Percentiles rank a stretch among this genome's conserved stretches.
Conservation (phyloP, 2,329 filamentous ascomycete genomes). For the Pezizomycotina sp. region DNA sequence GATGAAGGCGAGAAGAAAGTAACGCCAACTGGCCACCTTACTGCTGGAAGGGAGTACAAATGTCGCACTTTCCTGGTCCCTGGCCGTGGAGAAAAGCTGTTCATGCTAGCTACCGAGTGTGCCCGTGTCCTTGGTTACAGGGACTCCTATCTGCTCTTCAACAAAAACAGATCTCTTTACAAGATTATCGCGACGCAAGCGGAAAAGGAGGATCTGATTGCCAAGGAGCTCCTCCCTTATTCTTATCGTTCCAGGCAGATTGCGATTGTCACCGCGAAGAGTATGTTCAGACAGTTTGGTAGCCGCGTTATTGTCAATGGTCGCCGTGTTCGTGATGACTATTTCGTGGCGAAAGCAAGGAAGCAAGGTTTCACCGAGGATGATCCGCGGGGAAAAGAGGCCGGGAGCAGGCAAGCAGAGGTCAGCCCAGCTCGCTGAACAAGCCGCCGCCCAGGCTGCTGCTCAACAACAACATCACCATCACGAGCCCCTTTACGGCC, state of each 20-base stretch:
- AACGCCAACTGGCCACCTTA: constrained; percentile 60
- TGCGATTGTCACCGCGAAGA: constrained; percentile 88
- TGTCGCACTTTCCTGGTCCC: constrained; percentile 87
- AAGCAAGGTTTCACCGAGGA: constrained; percentile 98
- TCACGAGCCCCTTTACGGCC: constrained; percentile 77
- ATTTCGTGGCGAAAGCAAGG: constrained; percentile 92
- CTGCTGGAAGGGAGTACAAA: constrained; percentile 75
- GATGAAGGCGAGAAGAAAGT: constrained; percentile 92
- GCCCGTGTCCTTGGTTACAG: constrained; percentile 92
- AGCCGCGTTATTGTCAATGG: constrained; percentile 84
- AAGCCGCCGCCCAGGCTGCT: constrained; percentile 40
- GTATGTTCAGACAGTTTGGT: constrained; percentile 97
- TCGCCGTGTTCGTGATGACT: constrained; percentile 83
- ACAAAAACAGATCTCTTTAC: constrained; percentile 87
- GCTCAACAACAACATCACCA: constrained; percentile 61
- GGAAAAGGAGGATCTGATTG: constrained; percentile 94
- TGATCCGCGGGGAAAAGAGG: constrained; percentile 87
- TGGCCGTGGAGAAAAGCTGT: constrained; percentile 67
- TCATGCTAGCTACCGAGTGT: constrained; percentile 97
- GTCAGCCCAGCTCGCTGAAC: constrained; percentile 20
- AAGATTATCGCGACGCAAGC: constrained; percentile 97
- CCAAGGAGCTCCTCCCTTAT: constrained; percentile 88
- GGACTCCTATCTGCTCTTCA: constrained; percentile 97
- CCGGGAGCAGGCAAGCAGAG: constrained; percentile 63
- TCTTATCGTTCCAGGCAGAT: constrained; percentile 98